phyloP scores from a whole-genome alignment of 116 monocot species.

The Iris pallida region DNA sequence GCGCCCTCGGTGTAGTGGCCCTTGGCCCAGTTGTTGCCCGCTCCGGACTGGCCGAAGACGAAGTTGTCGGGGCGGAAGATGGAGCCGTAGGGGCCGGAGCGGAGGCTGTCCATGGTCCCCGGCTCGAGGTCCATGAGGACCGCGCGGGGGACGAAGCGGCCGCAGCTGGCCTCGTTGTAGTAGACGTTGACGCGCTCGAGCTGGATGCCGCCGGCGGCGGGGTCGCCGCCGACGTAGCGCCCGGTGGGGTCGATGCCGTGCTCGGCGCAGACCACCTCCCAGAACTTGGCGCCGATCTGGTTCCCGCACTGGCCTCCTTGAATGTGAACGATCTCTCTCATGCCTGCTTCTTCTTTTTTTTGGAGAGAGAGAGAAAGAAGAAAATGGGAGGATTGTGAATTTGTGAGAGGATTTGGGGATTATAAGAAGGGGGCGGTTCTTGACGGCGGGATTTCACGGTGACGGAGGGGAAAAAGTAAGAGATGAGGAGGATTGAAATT shows the following conservation, averaged over 20 bases:
- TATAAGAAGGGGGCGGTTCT: too few relatives aligned
- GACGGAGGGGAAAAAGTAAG: too few relatives aligned
- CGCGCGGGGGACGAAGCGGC: conserved; percentile 37
- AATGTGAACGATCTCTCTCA: conserved; percentile 43
- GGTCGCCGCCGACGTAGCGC: conserved; percentile 16
- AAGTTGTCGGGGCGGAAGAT: conserved; percentile 53
- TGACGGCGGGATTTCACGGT: too few relatives aligned
- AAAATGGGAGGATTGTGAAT: too few relatives aligned
- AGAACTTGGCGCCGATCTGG: conserved; percentile 50
- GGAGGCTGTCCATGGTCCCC: conserved; percentile 52
- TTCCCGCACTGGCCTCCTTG: conserved; percentile 45
- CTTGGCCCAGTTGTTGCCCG: conserved; percentile 40
- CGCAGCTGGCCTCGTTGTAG: conserved; percentile 45
- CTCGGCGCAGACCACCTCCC: conserved; percentile 45
- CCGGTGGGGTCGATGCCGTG: conserved; percentile 42
- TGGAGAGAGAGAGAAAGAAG: too few relatives aligned
- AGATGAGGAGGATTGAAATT: too few relatives aligned
- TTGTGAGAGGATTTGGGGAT: too few relatives aligned
- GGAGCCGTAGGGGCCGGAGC: conserved; percentile 34
- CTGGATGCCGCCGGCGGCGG: conserved; percentile 17
- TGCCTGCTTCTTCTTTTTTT: neutral
- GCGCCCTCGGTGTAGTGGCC: conserved; percentile 41
- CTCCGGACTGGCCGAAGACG: conserved; percentile 48
- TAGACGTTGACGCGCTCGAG: conserved; percentile 47
- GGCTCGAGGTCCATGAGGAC: conserved; percentile 59